Base-by-base conservation (phyloP, 2,329 filamentous ascomycete genomes). In the Aspergillus tubingensis region DNA sequence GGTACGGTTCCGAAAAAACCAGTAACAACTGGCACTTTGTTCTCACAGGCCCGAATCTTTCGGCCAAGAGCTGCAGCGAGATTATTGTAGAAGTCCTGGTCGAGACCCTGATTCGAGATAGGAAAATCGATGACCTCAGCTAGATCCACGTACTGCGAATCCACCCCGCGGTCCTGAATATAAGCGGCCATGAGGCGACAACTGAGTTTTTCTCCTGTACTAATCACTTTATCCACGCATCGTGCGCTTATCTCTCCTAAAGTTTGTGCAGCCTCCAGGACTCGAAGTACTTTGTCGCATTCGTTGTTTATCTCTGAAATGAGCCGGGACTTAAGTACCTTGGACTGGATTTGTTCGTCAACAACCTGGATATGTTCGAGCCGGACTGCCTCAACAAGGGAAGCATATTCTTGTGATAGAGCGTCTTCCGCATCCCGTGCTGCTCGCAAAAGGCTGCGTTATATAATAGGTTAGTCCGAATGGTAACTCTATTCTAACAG, bases 1-100 rank as follows among this genome's bases (percentile, higher is more conserved):
- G 94, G 94, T 2, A 98, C 91, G 60, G 89, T 90, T 61, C 95
- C 95, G 74, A 99, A 99, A 81, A 95, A 99, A 15, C 95, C 95
- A 11, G 95, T 98, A 53, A 94, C 82, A 3, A 95, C 89, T 1
- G 91, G 90, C 1, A 94, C 87, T 61, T 86, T 85, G 66, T 85
- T 82, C 38, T 82, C 84, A 70, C 90, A 93, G 2, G 84, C 84
- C 47, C 79, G 71, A 57, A 95, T 82, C 72, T 88, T 88, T 67
- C 86, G 83, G 30, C 81, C 82, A 51, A 95, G 85, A 8, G 82
- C 80, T 15, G 78, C 79, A 1, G 87, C 82, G 25, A 91, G 83
- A 27, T 84, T 81, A 63, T 85, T 83, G 79, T 93, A 95, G 70
- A 94, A 94, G 38, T 79, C 78, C 49, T 86, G 83, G 68, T 88